Base-by-base conservation (phyloP, 352 stramenopile genomes). In the Halophytophthora batemanensis region DNA sequence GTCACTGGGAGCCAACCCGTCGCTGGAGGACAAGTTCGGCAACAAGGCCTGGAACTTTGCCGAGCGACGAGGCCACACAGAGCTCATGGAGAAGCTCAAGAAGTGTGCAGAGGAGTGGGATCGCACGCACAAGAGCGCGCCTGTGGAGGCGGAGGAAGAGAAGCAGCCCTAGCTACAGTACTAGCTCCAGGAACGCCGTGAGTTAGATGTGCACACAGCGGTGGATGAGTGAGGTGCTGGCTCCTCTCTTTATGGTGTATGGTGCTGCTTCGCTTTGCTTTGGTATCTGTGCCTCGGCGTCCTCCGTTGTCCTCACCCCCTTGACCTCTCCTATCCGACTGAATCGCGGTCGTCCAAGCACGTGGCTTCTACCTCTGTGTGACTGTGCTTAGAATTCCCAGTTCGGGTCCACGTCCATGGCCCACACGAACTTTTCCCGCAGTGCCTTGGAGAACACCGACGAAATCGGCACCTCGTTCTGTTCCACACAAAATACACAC, bases 351-450 rank as follows among this genome's bases (percentile, higher is more conserved):
- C 38, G 38, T 22, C 38, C 8, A 17, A 4, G 8, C 22, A 17
- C 38, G n/a, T 4, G 13, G 14, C 31, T 2, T 33, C 28, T 13
- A 7, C 28, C 19, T 31, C 23, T 45, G 18, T 7, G 5, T 55
- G 18, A 13, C 13, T 21, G 17, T 2, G 22, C 25, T 69, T 74
- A 94, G 70, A 99, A 99, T 59, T 96, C 85, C 95, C 96, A 99
- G 34, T 98, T 81, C 6, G 96, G 90, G 36, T 91, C 69, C 29
- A 99, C 96, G 56, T 97, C 95, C 96, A 99, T 99, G 28, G 98
- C 95, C 97, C 98, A 99, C 49, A 98, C 97, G 71, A 99, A 99
- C 70, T 99, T 99, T 55, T 99, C 96, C 39, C 95, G 84, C 51
- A 99, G 78, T 1, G 96, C 98, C 56, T 98, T 98, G 14, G 96